Conservation (phyloP, 2,329 filamentous ascomycete genomes). For the Hypomyces perniciosus region DNA sequence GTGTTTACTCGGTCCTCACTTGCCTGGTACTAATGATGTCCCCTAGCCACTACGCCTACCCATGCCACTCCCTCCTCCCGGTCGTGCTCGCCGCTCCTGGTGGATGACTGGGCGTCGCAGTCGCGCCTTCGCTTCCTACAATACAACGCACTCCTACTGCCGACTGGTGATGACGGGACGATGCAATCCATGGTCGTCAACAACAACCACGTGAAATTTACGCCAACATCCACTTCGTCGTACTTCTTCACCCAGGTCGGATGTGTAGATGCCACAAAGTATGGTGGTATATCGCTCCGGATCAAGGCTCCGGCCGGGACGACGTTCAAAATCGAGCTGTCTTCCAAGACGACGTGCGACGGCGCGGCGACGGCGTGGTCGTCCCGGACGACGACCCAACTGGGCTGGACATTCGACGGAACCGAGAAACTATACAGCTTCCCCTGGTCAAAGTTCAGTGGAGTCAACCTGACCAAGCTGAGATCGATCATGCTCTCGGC, state of each 20-base stretch:
- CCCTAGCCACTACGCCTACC: slow-evolving; percentile 3
- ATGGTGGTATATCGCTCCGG: slow-evolving; percentile 50
- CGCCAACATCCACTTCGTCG: slow-evolving; percentile 40
- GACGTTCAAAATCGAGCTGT: slow-evolving; percentile 46
- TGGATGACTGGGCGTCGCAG: slow-evolving; percentile 58
- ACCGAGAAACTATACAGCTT: slow-evolving; percentile 54
- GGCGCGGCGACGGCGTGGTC: slow-evolving; percentile 28
- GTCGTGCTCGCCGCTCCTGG: slow-evolving; percentile 37
- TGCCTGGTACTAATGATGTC: neutral
- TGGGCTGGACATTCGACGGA: slow-evolving; percentile 56
- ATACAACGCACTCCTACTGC: slow-evolving; percentile 52
- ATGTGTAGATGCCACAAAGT: slow-evolving; percentile 46
- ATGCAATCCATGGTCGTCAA: slow-evolving; percentile 50
- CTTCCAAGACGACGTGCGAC: slow-evolving; percentile 40
- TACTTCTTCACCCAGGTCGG: slow-evolving; percentile 55
- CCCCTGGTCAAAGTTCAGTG: slow-evolving; percentile 46
- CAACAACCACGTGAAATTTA: slow-evolving; percentile 46
- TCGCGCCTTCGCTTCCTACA: slow-evolving; percentile 55
- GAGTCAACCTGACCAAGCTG: slow-evolving; percentile 46
- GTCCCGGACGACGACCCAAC: slow-evolving; percentile 38
- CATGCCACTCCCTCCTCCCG: slow-evolving; percentile 4
- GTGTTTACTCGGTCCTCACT: neutral
- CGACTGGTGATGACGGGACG: slow-evolving; percentile 51
- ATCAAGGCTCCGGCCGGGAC: slow-evolving; percentile 49
- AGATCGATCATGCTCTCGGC: slow-evolving; percentile 45